Evolutionary conservation across 345 rosid species (phyloP), one percentile per base, ranked within the genome.

Genomic region (Ceriops tagal): DNA sequence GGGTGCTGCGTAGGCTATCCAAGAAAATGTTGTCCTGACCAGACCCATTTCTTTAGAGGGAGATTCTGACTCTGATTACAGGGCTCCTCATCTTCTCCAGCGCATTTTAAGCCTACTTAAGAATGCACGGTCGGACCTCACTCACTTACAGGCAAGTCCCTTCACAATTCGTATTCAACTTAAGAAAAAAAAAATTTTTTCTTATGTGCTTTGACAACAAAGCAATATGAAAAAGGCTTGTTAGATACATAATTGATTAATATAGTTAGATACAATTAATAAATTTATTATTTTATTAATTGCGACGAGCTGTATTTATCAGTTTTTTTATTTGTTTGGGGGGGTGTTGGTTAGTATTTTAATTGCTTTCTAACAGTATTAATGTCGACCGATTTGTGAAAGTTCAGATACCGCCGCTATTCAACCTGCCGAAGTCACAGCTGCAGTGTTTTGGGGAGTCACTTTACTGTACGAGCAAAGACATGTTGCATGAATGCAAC

Each of bases 391-490:
- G 46, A 34, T 53, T 7, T 31, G 46, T 66, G 11, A 24, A 31
- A 52, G 62, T 74, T 58, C 86, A 92, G 98, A 67, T 91, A 43
- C 92, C 96, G 34, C 85, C 95, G 26, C 67, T 70, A 22, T 81
- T 93, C 85, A 91, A 89, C 82, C 13, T 84, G 28, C 98, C 97
- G 19, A 89, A 88, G 72, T 89, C 98, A 30, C 87, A 84, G 49
- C 95, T 91, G n/a, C 98, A 93, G 47, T 81, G 82, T 64, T 84
- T 72, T 19, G 92, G 95, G 0, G 97, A 93, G 67, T 71, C 89
- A 6, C 69, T 88, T 6, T 93, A 88, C 61, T 77, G 89, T 66
- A 55, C 63, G 6, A 30, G 81, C 31, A 73, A 71, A 53, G 89
- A 89, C 67, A 46, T 88, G 70, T 43, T 93, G 28, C 72, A 80